Evolutionary conservation across 768 basidiomycete genomes (phyloP).

Genomic region (Mycena haematopus): DNA sequence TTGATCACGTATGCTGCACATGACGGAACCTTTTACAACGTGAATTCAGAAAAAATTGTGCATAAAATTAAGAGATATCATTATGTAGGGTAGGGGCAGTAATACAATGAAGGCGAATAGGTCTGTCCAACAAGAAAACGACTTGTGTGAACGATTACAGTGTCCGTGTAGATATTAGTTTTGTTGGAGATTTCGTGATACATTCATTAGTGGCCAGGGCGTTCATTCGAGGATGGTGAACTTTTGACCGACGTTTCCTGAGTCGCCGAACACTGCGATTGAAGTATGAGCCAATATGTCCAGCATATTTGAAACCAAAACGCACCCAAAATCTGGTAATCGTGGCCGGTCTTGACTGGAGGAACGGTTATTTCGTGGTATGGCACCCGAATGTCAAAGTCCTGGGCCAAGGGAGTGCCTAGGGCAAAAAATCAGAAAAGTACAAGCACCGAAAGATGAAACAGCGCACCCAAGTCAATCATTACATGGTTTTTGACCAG

Average conservation of each 20-base stretch:
- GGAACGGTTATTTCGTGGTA: conserved; percentile 48
- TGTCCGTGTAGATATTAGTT: conserved; percentile 20
- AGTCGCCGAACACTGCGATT: conserved; percentile 57
- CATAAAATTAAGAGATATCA: conserved; percentile 11
- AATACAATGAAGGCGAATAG: conserved; percentile 25
- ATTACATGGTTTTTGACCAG: conserved; percentile 39
- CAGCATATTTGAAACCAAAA: conserved; percentile 13
- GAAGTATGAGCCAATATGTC: background rate
- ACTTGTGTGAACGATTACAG: conserved; percentile 26
- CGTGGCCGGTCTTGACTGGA: conserved; percentile 38
- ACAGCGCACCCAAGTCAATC: conserved; percentile 41
- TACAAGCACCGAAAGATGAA: background rate
- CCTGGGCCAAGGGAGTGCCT: conserved; percentile 46
- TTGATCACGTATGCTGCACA: too few relatives aligned
- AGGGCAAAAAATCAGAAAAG: background rate
- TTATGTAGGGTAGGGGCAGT: conserved; percentile 1
- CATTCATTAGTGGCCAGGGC: background rate
- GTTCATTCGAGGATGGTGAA: conserved; percentile 52
- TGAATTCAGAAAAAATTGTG: background rate
- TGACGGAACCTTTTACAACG: too few relatives aligned
- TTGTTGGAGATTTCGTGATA: conserved; percentile 11
- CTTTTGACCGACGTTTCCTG: conserved; percentile 52
- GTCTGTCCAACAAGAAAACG: conserved; percentile 21
- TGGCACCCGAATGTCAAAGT: conserved; percentile 45
- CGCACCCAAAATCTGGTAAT: conserved; percentile 54